These are phyloP conservation scores for Sclerotinia trifoliorum DNA, from an alignment of 2,329 filamentous ascomycete genomes.

Conservation along the genomic window DNA sequence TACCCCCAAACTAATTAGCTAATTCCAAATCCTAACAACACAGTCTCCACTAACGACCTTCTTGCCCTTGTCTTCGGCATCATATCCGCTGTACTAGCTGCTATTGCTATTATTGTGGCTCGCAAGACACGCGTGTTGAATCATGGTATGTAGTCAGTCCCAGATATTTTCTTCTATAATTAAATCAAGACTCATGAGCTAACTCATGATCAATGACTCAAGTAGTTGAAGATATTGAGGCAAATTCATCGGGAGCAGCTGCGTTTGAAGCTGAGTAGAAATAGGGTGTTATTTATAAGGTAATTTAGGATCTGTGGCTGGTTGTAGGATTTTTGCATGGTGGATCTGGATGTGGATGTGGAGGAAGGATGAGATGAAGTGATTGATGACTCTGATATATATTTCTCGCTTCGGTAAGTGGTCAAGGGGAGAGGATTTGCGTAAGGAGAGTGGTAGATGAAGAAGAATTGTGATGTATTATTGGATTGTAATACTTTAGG, in stretches of 20 bases:
- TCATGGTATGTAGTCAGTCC: neutral
- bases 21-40: neutral
- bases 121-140: neutral
- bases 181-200: neutral
- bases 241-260: neutral
- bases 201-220: rapidly evolving
- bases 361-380: neutral
- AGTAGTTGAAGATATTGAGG: neutral
- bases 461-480: too few relatives aligned
- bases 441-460: neutral
- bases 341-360: neutral
- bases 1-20: neutral
- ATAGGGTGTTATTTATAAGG: neutral
- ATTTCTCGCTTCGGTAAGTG: neutral
- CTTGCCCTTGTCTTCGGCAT: slow-evolving; percentile 5
- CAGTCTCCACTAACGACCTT: slow-evolving; percentile 8
- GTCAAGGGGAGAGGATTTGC: neutral
- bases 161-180: rapidly evolving
- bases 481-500: too few relatives aligned
- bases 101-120: neutral
- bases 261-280: neutral
- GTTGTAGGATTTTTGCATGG: neutral
- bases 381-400: neutral
- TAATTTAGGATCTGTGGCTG: neutral
- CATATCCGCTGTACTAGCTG: neutral